Conservation (phyloP, 257 asterid species). For the Solanum paucissectum region DNA sequence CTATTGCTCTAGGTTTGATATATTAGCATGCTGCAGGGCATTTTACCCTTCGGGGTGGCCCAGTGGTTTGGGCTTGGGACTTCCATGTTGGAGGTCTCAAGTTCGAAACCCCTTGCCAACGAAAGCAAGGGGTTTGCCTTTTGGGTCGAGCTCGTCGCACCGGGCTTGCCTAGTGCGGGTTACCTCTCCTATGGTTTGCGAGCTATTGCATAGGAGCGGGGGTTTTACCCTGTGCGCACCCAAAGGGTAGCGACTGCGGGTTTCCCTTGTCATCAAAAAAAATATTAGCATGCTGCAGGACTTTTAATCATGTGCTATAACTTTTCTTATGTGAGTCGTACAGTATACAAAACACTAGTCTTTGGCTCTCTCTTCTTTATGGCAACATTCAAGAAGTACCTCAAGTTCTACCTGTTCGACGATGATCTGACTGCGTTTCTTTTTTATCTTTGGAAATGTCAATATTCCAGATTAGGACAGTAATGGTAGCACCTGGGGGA, state of each 20-base stretch:
- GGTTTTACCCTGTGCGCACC: too few species aligned
- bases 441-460: neutral
- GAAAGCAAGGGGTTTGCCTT: too few species aligned
- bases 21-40: neutral
- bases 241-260: too few species aligned
- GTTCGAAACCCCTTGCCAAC: too few species aligned
- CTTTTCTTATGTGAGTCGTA: neutral
- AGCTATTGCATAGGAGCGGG: too few species aligned
- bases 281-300: neutral
- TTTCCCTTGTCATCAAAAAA: too few species aligned
- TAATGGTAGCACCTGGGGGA: constrained; percentile 98
- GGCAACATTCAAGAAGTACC: neutral
- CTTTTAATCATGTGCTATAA: neutral
- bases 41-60: too few species aligned
- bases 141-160: too few species aligned
- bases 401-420: neutral
- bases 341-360: neutral
- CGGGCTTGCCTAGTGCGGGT: too few species aligned
- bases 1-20: neutral
- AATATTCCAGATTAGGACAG: constrained; percentile 73
- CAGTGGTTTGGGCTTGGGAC: too few species aligned
- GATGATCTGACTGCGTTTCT: neutral
- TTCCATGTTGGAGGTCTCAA: too few species aligned
- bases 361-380: neutral
- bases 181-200: too few species aligned